phyloP scores from a whole-genome alignment of 2,329 filamentous ascomycete species.

The Cadophora sp. region DNA sequence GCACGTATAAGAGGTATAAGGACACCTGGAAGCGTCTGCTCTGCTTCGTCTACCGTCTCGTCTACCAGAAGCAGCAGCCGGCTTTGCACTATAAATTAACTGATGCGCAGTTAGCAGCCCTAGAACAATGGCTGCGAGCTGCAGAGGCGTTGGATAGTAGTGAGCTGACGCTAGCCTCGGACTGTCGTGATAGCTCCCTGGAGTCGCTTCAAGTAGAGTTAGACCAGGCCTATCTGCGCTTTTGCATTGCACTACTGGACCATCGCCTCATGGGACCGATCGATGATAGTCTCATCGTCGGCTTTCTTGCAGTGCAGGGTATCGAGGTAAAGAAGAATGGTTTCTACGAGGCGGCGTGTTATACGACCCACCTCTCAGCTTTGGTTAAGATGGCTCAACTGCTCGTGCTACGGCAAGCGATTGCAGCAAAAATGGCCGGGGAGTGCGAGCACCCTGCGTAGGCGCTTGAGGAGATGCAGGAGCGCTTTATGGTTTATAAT shows the following conservation, averaged over 20 bases:
- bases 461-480: constrained; percentile 24
- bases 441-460: background rate
- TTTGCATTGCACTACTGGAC: background rate
- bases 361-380: background rate
- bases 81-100: background rate
- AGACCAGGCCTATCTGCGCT: background rate
- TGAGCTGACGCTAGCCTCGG: background rate
- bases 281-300: background rate
- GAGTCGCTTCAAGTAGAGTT: background rate
- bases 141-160: background rate
- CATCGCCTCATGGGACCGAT: background rate
- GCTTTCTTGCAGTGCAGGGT: background rate
- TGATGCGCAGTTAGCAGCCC: background rate
- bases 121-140: background rate
- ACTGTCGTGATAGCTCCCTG: background rate
- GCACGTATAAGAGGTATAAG: background rate
- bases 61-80: background rate
- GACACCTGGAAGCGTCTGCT: background rate
- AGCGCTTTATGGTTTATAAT: constrained; percentile 28
- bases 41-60: background rate
- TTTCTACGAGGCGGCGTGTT: background rate
- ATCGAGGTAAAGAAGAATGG: background rate
- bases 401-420: constrained; percentile 3
- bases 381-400: constrained; percentile 4
- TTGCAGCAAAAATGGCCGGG: background rate